phyloP scores from a whole-genome alignment of 345 rosid species.

The Citrus inodora region DNA sequence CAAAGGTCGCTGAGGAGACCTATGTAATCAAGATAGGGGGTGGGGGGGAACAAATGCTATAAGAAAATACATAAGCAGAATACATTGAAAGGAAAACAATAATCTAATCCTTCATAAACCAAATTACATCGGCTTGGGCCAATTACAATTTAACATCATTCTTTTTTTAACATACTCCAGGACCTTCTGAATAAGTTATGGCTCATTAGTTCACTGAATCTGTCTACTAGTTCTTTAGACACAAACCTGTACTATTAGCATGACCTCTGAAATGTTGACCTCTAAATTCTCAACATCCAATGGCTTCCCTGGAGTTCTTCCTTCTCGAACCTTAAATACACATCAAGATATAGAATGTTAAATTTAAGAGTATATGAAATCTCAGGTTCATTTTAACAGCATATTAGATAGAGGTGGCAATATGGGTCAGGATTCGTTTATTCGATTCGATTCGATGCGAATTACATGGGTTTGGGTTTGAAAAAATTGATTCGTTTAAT shows the following conservation, averaged over 20 bases:
- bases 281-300: constrained; percentile 40
- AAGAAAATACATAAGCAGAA: constrained; percentile 3
- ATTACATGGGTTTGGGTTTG: too few species aligned
- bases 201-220: neutral
- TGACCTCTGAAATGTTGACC: constrained; percentile 66
- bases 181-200: neutral
- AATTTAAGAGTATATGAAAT: neutral
- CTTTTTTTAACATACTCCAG: neutral
- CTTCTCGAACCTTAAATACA: constrained; percentile 80
- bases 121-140: neutral
- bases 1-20: constrained; percentile 55
- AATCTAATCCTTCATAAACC: neutral
- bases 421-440: too few species aligned
- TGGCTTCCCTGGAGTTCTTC: constrained; percentile 51
- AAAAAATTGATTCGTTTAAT: too few species aligned
- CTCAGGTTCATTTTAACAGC: neutral
- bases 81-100: constrained; percentile 5
- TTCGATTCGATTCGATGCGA: too few species aligned
- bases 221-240: constrained; percentile 6
- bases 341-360: neutral
- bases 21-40: constrained; percentile 20
- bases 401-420: neutral
- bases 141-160: neutral
- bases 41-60: neutral
- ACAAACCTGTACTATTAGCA: constrained; percentile 95